Conservation (phyloP, 2,329 filamentous ascomycete species). For the Gnomoniopsis sp. region DNA sequence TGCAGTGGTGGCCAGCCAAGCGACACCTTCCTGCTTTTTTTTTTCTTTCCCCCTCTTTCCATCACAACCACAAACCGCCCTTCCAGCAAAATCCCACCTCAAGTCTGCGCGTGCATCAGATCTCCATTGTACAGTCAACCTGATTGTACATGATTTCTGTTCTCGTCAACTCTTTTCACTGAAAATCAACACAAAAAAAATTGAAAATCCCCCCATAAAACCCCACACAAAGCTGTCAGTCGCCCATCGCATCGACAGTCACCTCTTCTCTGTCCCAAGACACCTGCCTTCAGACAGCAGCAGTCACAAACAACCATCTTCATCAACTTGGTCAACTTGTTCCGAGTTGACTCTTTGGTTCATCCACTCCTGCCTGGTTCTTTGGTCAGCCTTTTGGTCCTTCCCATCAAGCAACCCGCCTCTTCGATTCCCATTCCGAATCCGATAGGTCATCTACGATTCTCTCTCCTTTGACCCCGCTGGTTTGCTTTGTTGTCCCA, state of each 20-base stretch:
- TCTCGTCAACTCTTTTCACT: slow-evolving; percentile 51
- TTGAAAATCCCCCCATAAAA: slow-evolving; percentile 53
- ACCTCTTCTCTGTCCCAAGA: not conserved
- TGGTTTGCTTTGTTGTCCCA: slow-evolving; percentile 18
- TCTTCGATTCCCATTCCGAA: slow-evolving; percentile 9
- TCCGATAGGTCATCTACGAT: slow-evolving; percentile 2
- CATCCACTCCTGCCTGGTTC: not conserved
- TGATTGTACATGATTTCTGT: slow-evolving; percentile 56
- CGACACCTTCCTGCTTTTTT: slow-evolving; percentile 28
- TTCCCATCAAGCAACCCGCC: not conserved
- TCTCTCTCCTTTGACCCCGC: slow-evolving; percentile 14
- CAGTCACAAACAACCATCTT: slow-evolving; percentile 9
- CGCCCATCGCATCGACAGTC: slow-evolving; percentile 5
- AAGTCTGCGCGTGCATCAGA: slow-evolving; percentile 43
- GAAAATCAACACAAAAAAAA: slow-evolving; percentile 60
- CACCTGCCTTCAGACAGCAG: not conserved
- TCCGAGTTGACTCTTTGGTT: slow-evolving; percentile 16
- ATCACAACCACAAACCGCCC: slow-evolving; percentile 41
- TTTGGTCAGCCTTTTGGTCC: slow-evolving; percentile 12
- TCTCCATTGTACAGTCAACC: slow-evolving; percentile 45
- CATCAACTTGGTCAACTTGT: slow-evolving; percentile 4
- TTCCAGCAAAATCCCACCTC: slow-evolving; percentile 35
- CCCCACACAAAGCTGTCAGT: slow-evolving; percentile 22
- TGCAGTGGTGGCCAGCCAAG: not conserved
- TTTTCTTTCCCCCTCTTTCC: slow-evolving; percentile 27